A percentile compares a stretch with the other conserved stretches of the same genome.
Conservation (phyloP, 73 alveolate species). For the Blepharisma japonicum region DNA sequence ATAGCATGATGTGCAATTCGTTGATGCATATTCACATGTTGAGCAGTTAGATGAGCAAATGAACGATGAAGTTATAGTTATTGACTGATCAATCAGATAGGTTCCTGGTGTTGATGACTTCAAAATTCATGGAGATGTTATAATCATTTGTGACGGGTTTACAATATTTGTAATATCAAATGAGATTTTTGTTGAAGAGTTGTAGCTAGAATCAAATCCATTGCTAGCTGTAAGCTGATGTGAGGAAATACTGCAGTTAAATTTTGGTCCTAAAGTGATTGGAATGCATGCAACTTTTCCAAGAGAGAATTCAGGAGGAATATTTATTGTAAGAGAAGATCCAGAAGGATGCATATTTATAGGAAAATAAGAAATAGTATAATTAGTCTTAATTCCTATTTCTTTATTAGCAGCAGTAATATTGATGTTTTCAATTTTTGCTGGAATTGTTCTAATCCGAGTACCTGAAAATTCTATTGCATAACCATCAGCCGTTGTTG, state of each 20-base stretch:
- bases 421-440: not conserved
- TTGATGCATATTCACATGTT: not conserved
- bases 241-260: not conserved
- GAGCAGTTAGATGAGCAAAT: not conserved
- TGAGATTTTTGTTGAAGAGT: not conserved
- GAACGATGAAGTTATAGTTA: not conserved
- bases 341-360: conserved; percentile 17
- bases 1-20: not conserved
- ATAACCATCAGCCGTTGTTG: not conserved
- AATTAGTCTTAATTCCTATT: not conserved
- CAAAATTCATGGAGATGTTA: not conserved
- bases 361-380: conserved; percentile 16
- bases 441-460: not conserved
- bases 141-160: not conserved
- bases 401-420: conserved; percentile 5
- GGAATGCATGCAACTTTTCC: not conserved
- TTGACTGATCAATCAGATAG: not conserved
- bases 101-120: not conserved
- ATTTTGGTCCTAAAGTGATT: not conserved
- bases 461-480: not conserved
- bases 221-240: not conserved
- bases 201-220: not conserved
- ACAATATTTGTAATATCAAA: not conserved
- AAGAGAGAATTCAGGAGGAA: conserved; percentile 13
- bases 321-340: not conserved